phyloP scores from a whole-genome alignment of 1,284 basidiomycete species.

The Malassezia vespertilionis region DNA sequence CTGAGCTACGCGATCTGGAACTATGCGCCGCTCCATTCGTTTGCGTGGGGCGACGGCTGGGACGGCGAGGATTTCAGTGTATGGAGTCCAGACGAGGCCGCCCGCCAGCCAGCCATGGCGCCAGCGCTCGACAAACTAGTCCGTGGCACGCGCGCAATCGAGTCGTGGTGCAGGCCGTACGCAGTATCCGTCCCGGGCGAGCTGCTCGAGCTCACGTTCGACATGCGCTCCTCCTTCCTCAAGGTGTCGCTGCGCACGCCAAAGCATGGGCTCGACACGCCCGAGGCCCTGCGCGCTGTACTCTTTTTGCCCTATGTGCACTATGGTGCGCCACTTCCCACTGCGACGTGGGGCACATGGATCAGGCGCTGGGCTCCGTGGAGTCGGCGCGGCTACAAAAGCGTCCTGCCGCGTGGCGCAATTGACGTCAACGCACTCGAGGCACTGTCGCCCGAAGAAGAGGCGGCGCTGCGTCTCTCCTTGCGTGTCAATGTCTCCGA shows the following conservation, averaged over 20 bases:
- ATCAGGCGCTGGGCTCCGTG: no score
- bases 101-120: no score
- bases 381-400: no score
- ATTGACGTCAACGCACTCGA: no score
- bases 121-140: constrained; percentile 1
- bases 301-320: constrained; percentile 81
- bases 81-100: constrained; percentile 54
- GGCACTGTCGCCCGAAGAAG: background rate
- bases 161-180: constrained; percentile 34
- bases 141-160: constrained; percentile 28
- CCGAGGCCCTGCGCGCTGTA: constrained; percentile 59
- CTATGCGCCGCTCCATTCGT: constrained; percentile 63
- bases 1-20: constrained; percentile 84
- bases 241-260: no score
- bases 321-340: constrained; percentile 55
- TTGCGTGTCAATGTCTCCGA: constrained; percentile 54
- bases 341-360: constrained; percentile 2
- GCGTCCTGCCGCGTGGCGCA: constrained; percentile 8
- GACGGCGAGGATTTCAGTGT: constrained; percentile 83
- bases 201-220: constrained; percentile 32
- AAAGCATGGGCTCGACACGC: no score
- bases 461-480: constrained; percentile 6
- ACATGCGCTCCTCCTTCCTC: no score
- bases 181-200: constrained; percentile 28
- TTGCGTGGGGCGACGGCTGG: constrained; percentile 90